phyloP scores from a whole-genome alignment of 2,329 filamentous ascomycete species.

The Diaporthe sp. region DNA sequence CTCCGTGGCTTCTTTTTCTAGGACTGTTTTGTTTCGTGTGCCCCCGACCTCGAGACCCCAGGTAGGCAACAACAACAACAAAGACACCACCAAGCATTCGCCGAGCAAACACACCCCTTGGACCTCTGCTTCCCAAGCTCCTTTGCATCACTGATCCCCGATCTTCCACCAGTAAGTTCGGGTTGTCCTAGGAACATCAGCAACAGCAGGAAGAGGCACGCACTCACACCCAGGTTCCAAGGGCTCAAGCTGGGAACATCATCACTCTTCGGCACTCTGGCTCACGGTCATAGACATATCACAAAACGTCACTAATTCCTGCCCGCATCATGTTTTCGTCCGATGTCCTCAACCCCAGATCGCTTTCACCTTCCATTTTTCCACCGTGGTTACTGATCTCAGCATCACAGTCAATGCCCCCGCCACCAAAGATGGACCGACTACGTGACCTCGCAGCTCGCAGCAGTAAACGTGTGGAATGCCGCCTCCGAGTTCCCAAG shows the following conservation, averaged over 20 bases:
- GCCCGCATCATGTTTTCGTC: neutral
- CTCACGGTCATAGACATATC: neutral
- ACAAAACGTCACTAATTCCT: neutral
- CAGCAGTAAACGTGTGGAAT: neutral
- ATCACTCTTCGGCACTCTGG: neutral
- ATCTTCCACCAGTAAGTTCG: neutral
- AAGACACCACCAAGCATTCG: neutral
- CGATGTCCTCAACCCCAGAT: neutral
- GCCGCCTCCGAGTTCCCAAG: neutral
- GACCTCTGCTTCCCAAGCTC: neutral
- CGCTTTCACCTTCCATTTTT: neutral
- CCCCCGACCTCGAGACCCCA: neutral
- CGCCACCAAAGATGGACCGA: constrained; percentile 13
- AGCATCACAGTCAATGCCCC: neutral
- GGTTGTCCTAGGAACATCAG: neutral
- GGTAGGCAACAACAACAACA: neutral
- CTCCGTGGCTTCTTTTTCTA: neutral
- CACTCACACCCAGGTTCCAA: neutral
- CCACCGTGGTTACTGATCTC: constrained; percentile 25
- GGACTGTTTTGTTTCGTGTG: neutral
- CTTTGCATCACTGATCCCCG: neutral
- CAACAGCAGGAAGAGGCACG: neutral
- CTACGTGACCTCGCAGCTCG: constrained; percentile 22
- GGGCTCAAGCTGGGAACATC: neutral
- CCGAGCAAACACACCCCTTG: neutral